A percentile compares a stretch with the other conserved stretches of the same genome.
phyloP scores from a whole-genome alignment of 2,329 filamentous ascomycete species.

The Bipolaris sorokiniana region DNA sequence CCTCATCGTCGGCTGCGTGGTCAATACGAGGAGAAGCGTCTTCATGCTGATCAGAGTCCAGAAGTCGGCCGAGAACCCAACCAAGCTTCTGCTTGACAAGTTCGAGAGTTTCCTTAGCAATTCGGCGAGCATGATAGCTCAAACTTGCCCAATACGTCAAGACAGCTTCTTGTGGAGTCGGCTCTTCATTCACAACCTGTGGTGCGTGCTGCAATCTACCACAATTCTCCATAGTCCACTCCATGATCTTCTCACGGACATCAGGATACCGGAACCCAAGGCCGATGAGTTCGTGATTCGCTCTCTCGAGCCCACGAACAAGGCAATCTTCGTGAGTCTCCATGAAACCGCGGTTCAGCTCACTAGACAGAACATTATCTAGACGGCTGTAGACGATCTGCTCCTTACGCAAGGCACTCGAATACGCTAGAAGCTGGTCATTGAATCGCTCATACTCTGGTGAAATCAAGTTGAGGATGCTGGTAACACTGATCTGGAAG shows the following conservation, averaged over 20 bases:
- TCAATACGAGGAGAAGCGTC: background rate
- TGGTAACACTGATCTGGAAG: conserved; percentile 10
- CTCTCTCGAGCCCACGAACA: conserved; percentile 24
- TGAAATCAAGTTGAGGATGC: conserved; percentile 5
- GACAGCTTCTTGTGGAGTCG: conserved; percentile 9
- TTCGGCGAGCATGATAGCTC: conserved; percentile 2
- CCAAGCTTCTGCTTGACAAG: conserved; percentile 4
- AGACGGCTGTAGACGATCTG: conserved; percentile 13
- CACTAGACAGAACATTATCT: conserved; percentile 10
- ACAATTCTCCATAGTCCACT: conserved; percentile 34
- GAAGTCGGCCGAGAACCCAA: background rate
- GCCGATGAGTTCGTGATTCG: conserved; percentile 16
- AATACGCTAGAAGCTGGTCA: conserved; percentile 4
- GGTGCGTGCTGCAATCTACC: conserved; percentile 28
- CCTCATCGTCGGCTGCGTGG: background rate
- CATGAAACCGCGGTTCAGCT: conserved; percentile 17
- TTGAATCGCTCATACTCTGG: conserved; percentile 13
- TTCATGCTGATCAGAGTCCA: background rate
- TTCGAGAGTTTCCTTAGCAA: background rate
- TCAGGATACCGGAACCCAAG: conserved; percentile 21
- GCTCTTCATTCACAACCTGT: conserved; percentile 7
- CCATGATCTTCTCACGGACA: conserved; percentile 24
- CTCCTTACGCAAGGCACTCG: conserved; percentile 4
- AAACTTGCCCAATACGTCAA: conserved; percentile 7
- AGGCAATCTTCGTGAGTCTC: conserved; percentile 38